A percentile compares a stretch with the other conserved stretches of the same genome.
These are phyloP conservation scores for Zygotorulaspora danielsina DNA, from an alignment of 805 yeast species.

Conservation along the genomic window DNA sequence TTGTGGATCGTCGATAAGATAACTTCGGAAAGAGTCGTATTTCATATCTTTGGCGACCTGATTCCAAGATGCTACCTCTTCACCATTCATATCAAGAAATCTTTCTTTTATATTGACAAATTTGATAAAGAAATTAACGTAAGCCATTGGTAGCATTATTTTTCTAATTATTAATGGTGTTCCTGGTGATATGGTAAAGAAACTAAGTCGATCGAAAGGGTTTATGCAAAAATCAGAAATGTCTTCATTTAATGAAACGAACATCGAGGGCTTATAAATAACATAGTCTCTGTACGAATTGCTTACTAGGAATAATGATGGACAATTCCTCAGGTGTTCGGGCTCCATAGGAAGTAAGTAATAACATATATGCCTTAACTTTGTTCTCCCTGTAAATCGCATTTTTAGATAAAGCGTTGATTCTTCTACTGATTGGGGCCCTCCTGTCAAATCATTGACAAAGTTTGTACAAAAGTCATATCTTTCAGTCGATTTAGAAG, in stretches of 20 bases:
- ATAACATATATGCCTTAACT: conserved; percentile 21
- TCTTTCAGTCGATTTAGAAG: conserved; percentile 6
- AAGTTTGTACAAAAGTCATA: conserved; percentile 4
- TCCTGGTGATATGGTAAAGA: conserved; percentile 77
- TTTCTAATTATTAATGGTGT: conserved; percentile 87
- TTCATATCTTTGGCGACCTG: conserved; percentile 17
- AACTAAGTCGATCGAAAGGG: conserved; percentile 29
- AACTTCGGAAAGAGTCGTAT: conserved; percentile 12
- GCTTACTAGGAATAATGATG: conserved; percentile 9
- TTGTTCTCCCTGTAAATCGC: conserved; percentile 18
- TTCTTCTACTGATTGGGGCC: conserved; percentile 16
- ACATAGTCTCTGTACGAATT: conserved; percentile 8
- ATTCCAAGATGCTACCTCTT: conserved; percentile 22
- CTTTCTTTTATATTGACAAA: conserved; percentile 17
- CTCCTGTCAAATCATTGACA: conserved; percentile 2
- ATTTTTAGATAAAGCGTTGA: conserved; percentile 11
- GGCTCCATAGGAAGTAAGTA: conserved; percentile 22
- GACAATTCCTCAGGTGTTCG: conserved; percentile 12
- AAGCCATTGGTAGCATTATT: conserved; percentile 21
- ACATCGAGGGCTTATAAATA: conserved; percentile 25
- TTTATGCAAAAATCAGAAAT: conserved; percentile 26
- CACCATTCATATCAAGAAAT: conserved; percentile 9
- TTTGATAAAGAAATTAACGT: conserved; percentile 20
- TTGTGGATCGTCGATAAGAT: conserved; percentile 17
- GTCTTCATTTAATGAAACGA: conserved; percentile 17